Evolutionary conservation across 2,329 filamentous ascomycete species (phyloP), one percentile per base, ranked within the genome.

Genomic region (Trichophyton verrucosum): DNA sequence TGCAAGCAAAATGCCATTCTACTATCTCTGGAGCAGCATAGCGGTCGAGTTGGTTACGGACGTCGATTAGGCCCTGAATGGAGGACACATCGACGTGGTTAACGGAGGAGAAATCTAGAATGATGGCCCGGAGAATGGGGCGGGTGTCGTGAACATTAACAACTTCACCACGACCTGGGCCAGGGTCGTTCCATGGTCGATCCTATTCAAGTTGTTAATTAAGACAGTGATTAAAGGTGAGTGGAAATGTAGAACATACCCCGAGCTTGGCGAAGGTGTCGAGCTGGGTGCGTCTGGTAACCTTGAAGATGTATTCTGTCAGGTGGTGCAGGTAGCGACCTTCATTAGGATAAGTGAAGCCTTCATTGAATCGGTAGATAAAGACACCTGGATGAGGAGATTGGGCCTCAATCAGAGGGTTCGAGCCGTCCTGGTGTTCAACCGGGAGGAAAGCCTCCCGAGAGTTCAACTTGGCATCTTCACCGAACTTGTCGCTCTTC

Each of bases 271-370:
- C 59, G 57, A 64, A 47, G 57, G 62, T 73, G 38, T 72, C 70
- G 0, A 75, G 69, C 46, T 78, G 72, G 0, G 77, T 81, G 42
- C 76, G 72, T 38, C 78, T 72, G 2, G 79, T 81, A 49, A 76
- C 68, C 53, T 72, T 67, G 61, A 78, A 78, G 47, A 82, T 74
- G 53, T 73, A 71, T 20, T 76, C 71, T 3, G 77, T 77, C 5
- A 83, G 70, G 36, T 77, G 73, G 65, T 81, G 80, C 60, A 82
- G 73, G 63, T 82, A 78, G 17, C 74, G 76, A 0, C 76, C 77
- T 9, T 79, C 76, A 62, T 83, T 82, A 64, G 78, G 76, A 68
- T 82, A 83, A 69, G 81, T 82, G 72, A 83, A 80, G 27, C 80
- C 78, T 64, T 82, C 79, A 1, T 75, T 75, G 64, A 82, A 82